A percentile compares a stretch with the other conserved stretches of the same genome.
These are phyloP conservation scores for Cucurbita argyrosperma DNA, from an alignment of 306 rosid genomes.

Conservation along the genomic window DNA sequence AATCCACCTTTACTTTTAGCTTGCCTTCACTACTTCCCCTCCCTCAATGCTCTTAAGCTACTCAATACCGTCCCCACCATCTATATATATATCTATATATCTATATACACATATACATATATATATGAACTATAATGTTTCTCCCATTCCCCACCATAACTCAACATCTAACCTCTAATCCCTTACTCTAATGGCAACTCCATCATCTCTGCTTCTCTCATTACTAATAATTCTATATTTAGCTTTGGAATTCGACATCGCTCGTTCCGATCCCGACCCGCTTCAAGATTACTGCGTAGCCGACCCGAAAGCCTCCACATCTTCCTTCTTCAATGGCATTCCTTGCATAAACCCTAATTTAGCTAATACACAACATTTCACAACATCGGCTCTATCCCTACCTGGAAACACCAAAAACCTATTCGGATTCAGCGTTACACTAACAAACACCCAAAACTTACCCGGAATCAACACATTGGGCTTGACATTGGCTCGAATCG, in stretches of 20 bases:
- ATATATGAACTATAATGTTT: not conserved
- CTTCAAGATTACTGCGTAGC: constrained; percentile 74
- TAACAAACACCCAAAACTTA: constrained; percentile 24
- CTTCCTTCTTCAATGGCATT: constrained; percentile 27
- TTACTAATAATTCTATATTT: constrained; percentile 10
- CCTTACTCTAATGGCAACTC: constrained; percentile 21
- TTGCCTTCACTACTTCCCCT: not conserved
- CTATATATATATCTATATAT: not conserved
- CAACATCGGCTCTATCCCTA: constrained; percentile 38
- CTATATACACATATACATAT: not conserved
- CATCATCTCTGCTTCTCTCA: constrained; percentile 11
- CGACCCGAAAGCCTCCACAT: constrained; percentile 13
- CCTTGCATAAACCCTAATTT: constrained; percentile 54
- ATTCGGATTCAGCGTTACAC: constrained; percentile 33
- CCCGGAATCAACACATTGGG: constrained; percentile 80
- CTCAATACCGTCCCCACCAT: constrained; percentile 29
- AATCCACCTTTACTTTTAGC: not conserved
- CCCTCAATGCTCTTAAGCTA: not conserved
- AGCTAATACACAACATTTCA: constrained; percentile 30
- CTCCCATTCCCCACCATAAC: not conserved
- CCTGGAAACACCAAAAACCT: constrained; percentile 20
- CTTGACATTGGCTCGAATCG: constrained; percentile 36
- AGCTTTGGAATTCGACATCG: constrained; percentile 11
- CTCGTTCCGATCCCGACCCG: constrained; percentile 40
- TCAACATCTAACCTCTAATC: not conserved